Base-by-base conservation (phyloP, 805 yeast genomes). In the Metschnikowia similis region DNA sequence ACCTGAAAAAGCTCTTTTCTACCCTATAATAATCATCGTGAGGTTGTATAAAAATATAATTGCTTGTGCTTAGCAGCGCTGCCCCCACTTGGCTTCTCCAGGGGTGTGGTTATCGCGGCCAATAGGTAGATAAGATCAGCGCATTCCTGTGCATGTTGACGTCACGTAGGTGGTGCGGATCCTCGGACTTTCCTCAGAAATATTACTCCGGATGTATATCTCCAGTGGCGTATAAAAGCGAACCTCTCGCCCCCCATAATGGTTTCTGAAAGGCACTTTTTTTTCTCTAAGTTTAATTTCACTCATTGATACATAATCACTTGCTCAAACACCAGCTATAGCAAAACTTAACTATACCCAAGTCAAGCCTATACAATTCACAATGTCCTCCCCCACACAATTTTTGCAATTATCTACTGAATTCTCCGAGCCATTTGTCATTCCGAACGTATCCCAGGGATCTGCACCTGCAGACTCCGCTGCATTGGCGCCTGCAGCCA, bases 371-470 rank as follows among this genome's bases (percentile, higher is more conserved):
- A 3, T 21, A 21, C 21, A 21, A 1, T 8, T 32, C 28, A 29
- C 30, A 41, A 55, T 56, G 59, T 47, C 56, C 37, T 41, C 55
- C n/a, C 49, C 49, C 10, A 31, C 48, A 69, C 55, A 70, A 56
- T 83, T 80, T 66, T 72, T 84, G 65, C 72, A 75, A 42, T 74
- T 84, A 64, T 74, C 84, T 36, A 75, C 81, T 47, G 82, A 81
- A 53, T 66, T 76, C 45, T 74, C 80, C 50, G 73, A 79, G 65
- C 89, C 90, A 56, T 84, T 83, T 59, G 76, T 84, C 48, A 83
- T 84, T 59, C 83, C 84, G 59, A 67, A 78, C 53, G 75, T 83
- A 41, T 82, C 88, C 1, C 89, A 88, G 34, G 75, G 74, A 8
- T 74, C 72, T 13, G 69, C 73, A 16, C 38, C 48, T 35, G 47